Percentiles rank a stretch among this genome's conserved stretches.
These are phyloP conservation scores for Chlamydomonas reinhardtii DNA, from an alignment of 163 green algal species.

Conservation along the genomic window DNA sequence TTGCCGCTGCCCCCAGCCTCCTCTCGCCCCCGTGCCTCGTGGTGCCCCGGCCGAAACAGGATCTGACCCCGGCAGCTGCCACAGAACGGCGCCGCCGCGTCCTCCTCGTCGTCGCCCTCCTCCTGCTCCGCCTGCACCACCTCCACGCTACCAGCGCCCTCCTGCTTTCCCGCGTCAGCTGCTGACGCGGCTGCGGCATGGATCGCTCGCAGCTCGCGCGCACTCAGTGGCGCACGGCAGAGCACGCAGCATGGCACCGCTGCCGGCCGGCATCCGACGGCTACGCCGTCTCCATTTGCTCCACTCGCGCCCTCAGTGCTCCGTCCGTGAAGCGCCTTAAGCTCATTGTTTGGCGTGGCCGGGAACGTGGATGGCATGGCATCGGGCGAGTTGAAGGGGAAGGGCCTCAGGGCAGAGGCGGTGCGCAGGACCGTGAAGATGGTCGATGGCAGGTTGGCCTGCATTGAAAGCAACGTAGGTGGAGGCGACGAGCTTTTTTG, in stretches of 20 bases:
- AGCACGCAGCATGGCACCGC: background rate
- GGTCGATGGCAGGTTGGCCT: conserved; percentile 68
- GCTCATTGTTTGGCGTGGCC: background rate
- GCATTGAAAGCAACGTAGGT: background rate
- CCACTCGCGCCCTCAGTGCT: background rate
- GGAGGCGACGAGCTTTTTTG: no score
- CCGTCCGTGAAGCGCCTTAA: no score
- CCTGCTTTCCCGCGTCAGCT: background rate
- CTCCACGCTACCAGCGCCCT: background rate
- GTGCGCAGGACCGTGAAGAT: conserved; percentile 73
- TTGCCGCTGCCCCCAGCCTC: no score
- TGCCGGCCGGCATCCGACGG: background rate
- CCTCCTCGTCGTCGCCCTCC: background rate
- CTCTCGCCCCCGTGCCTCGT: background rate
- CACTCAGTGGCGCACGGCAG: conserved; percentile 19
- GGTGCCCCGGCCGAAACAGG: conserved; percentile 6
- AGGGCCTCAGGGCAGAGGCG: conserved; percentile 67
- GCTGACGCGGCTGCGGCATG: background rate
- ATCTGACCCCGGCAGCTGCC: conserved; percentile 10
- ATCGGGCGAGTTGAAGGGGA: conserved; percentile 60
- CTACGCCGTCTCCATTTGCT: background rate
- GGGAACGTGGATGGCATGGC: conserved; percentile 11
- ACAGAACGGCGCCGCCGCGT: conserved; percentile 4
- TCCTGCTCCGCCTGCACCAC: background rate
- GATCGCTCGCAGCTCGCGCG: background rate